These are phyloP conservation scores for Globisporangium uncinulatum DNA, from an alignment of 352 stramenopile genomes.

Conservation along the genomic window DNA sequence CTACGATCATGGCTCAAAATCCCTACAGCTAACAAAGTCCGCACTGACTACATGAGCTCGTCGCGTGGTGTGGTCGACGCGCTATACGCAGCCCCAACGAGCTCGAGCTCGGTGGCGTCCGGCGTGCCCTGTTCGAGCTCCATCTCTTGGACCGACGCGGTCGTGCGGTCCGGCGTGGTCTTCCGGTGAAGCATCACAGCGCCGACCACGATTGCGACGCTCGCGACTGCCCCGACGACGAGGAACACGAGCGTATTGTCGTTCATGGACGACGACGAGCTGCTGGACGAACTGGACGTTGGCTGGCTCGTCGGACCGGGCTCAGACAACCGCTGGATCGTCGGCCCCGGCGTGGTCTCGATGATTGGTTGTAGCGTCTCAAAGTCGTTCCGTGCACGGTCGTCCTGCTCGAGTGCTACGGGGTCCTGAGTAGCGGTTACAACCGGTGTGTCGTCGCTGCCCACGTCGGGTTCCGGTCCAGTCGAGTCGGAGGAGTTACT, in stretches of 20 bases:
- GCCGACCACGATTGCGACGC: slow-evolving; percentile 9
- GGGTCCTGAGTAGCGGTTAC: background rate
- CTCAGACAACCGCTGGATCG: background rate
- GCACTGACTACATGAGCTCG: background rate
- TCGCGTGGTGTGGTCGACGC: slow-evolving; percentile 8
- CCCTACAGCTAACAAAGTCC: too few relatives aligned
- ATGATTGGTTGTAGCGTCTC: slow-evolving; percentile 13
- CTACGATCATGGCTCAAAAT: background rate
- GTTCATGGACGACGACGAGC: background rate
- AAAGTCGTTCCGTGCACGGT: slow-evolving; percentile 12
- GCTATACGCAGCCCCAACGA: background rate
- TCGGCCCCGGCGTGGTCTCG: slow-evolving; percentile 5
- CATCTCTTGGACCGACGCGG: slow-evolving; percentile 4
- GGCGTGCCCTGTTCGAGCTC: slow-evolving; percentile 22
- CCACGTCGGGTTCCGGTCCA: background rate
- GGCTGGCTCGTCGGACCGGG: slow-evolving; percentile 1
- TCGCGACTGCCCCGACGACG: slow-evolving; percentile 8
- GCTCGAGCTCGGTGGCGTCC: slow-evolving; percentile 7
- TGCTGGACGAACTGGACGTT: slow-evolving; percentile 7
- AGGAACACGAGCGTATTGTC: slow-evolving; percentile 17
- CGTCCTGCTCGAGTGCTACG: slow-evolving; percentile 3
- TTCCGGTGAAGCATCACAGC: slow-evolving; percentile 11
- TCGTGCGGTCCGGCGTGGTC: slow-evolving; percentile 6
- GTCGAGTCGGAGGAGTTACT: too few relatives aligned
- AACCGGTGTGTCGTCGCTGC: background rate